phyloP scores from a whole-genome alignment of 257 asterid species.

The Solanum dulcamara region DNA sequence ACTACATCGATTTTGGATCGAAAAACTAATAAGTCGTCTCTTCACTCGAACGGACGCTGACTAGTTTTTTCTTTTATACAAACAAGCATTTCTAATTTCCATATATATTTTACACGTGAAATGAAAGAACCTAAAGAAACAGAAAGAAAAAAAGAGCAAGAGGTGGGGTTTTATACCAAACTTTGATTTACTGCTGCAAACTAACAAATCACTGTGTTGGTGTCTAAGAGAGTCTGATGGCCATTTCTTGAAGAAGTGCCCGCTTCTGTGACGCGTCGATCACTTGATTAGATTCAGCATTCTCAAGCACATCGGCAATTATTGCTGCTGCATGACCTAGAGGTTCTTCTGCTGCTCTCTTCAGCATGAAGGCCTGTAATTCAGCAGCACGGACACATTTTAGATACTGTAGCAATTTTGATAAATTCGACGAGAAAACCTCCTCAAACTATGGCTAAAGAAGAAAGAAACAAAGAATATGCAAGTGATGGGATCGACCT shows the following conservation, averaged over 20 bases:
- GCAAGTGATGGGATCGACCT: slow-evolving; percentile 31
- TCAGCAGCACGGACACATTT: neutral
- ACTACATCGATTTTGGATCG: neutral
- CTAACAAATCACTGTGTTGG: neutral
- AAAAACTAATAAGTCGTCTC: neutral
- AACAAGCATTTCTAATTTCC: neutral
- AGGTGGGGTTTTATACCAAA: neutral
- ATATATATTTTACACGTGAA: neutral
- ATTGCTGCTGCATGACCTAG: slow-evolving; percentile 97
- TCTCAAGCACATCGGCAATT: slow-evolving; percentile 88
- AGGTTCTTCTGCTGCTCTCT: slow-evolving; percentile 97
- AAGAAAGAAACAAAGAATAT: neutral
- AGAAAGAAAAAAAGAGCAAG: neutral
- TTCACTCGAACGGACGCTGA: neutral
- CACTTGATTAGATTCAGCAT: slow-evolving; percentile 69
- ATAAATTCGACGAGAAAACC: neutral
- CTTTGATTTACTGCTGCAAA: neutral
- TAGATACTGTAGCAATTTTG: neutral
- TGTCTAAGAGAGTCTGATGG: slow-evolving; percentile 60
- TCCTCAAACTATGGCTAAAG: too few relatives aligned
- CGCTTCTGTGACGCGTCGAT: slow-evolving; percentile 81
- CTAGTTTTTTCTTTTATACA: neutral
- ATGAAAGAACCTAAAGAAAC: neutral
- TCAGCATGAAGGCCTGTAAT: slow-evolving; percentile 88
- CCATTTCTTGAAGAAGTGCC: slow-evolving; percentile 95